These are phyloP conservation scores for Isatis lusitanica DNA, from an alignment of 441 rosid species.

Conservation along the genomic window DNA sequence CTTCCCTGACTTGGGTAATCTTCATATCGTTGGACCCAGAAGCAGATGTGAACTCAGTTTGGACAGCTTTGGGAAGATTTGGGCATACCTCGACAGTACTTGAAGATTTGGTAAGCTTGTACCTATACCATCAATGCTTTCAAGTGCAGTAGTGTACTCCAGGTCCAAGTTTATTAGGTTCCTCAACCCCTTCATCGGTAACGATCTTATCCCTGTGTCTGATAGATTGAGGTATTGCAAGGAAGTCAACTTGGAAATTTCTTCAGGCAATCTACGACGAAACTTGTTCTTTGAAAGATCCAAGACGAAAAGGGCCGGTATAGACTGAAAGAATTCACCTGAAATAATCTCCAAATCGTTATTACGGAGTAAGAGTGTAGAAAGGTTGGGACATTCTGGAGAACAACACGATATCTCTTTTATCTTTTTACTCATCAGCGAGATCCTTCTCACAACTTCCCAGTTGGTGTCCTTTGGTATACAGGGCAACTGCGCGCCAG, in stretches of 20 bases:
- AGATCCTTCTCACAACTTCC: slow-evolving; percentile 11
- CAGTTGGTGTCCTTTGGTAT: neutral
- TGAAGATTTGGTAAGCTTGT: neutral
- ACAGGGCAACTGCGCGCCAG: too few species aligned
- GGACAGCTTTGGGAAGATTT: too few species aligned
- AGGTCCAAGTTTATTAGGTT: too few species aligned
- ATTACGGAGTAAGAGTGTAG: neutral
- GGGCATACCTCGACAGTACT: neutral
- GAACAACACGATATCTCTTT: neutral
- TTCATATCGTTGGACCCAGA: too few species aligned
- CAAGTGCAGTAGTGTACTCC: too few species aligned
- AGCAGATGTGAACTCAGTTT: too few species aligned
- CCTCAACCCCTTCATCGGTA: too few species aligned
- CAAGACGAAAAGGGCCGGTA: slow-evolving; percentile 27
- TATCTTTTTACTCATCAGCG: slow-evolving; percentile 26
- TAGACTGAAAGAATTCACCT: slow-evolving; percentile 20
- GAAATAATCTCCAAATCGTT: neutral
- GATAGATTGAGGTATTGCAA: too few species aligned
- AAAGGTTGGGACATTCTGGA: neutral
- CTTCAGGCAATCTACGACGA: neutral
- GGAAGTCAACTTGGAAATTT: neutral
- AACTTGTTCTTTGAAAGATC: slow-evolving; percentile 9
- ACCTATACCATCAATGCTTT: neutral
- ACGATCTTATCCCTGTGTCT: too few species aligned
- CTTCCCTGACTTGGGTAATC: too few species aligned